phyloP scores from a whole-genome alignment of 495 filamentous ascomycete species.

The Aspergillus ellipticus region DNA sequence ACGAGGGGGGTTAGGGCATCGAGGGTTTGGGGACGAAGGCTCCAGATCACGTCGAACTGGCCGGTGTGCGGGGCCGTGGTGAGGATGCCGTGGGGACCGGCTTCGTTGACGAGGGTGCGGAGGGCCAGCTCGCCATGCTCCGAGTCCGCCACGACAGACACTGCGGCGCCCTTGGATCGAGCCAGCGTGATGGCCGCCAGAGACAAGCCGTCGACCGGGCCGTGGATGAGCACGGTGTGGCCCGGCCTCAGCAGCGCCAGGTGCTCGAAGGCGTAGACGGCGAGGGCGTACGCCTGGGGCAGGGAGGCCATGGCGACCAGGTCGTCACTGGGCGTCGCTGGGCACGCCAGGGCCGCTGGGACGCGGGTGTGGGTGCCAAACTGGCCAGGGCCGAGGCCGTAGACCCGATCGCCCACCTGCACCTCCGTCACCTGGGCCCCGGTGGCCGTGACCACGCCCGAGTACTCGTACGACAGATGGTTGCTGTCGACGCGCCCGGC shows the following conservation, averaged over 20 bases:
- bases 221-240: constrained; percentile 2
- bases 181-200: constrained; percentile 1
- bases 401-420: background rate
- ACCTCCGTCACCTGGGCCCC: background rate
- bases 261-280: constrained; percentile 2
- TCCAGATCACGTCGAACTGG: constrained; percentile 3
- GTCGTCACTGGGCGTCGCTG: background rate
- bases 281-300: constrained; percentile 1
- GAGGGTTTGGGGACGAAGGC: background rate
- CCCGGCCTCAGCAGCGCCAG: background rate
- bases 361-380: constrained; percentile 3
- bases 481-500: background rate
- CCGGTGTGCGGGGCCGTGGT: background rate
- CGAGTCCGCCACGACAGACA: too few species aligned
- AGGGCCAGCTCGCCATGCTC: too few species aligned
- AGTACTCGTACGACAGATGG: background rate
- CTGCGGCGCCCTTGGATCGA: background rate
- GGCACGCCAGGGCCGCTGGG: background rate
- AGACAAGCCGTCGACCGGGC: background rate
- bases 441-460: background rate
- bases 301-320: background rate
- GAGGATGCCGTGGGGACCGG: too few species aligned
- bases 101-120: too few species aligned
- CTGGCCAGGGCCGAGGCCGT: background rate
- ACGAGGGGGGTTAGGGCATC: too few species aligned